Conservation (phyloP, 495 filamentous ascomycete genomes). For the Cercophora newfieldiana region DNA sequence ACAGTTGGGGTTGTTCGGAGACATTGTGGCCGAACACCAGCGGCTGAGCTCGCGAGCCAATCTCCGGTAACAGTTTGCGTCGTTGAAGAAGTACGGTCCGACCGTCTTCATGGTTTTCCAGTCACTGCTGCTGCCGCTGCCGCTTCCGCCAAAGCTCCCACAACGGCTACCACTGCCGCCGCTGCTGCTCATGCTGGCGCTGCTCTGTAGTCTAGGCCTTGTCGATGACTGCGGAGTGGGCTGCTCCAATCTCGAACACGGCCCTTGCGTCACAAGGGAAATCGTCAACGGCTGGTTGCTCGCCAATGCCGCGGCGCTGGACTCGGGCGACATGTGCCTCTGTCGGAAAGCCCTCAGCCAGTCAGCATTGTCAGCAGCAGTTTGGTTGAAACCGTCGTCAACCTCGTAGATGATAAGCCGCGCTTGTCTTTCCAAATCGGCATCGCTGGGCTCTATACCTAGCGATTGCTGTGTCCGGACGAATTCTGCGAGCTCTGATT, state of each 20-base stretch:
- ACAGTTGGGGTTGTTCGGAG: conserved; percentile 53
- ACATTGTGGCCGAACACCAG: conserved; percentile 50
- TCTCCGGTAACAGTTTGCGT: conserved; percentile 56
- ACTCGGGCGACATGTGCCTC: conserved; percentile 30
- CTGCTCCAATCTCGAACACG: background rate
- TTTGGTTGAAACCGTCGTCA: conserved; percentile 73
- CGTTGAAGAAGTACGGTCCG: conserved; percentile 38
- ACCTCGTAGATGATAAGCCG: conserved; percentile 64
- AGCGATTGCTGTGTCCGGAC: conserved; percentile 48
- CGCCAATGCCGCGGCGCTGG: conserved; percentile 18
- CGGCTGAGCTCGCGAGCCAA: conserved; percentile 49
- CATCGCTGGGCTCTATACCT: conserved; percentile 59
- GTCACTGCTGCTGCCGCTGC: background rate
- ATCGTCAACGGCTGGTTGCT: conserved; percentile 22
- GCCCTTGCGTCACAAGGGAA: background rate
- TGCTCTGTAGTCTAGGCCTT: background rate
- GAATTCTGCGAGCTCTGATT: conserved; percentile 59
- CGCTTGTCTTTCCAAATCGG: conserved; percentile 61
- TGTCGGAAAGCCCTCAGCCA: conserved; percentile 56
- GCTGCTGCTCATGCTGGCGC: background rate
- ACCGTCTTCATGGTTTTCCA: conserved; percentile 10
- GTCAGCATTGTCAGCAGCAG: conserved; percentile 63
- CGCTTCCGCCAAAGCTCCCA: background rate
- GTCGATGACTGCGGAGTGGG: background rate
- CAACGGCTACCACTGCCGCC: background rate